Evolutionary conservation across 306 rosid genomes (phyloP).

Genomic region (Cicer bijugum): DNA sequence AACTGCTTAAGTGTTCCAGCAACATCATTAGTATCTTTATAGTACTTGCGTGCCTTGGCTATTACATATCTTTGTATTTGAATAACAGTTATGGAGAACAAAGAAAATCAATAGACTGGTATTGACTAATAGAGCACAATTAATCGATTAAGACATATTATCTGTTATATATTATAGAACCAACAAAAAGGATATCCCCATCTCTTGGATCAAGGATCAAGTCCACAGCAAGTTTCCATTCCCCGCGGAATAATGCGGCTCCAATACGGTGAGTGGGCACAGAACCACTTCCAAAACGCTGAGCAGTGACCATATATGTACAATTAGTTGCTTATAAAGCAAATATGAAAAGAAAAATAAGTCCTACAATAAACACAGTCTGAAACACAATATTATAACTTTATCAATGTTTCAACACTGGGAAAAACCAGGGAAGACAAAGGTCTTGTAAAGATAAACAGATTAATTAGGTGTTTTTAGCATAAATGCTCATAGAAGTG

Average conservation of each 20-base stretch:
- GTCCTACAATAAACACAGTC: conserved; percentile 14
- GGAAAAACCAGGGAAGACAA: conserved; percentile 9
- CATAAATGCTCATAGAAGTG: too few species aligned
- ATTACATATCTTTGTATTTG: conserved; percentile 67
- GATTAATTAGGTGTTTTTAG: too few species aligned
- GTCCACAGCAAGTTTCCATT: conserved; percentile 79
- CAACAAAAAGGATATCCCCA: conserved; percentile 89
- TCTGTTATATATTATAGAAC: conserved; percentile 30
- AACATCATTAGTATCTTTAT: conserved; percentile 70
- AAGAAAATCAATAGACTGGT: conserved; percentile 17
- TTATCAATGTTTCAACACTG: not conserved
- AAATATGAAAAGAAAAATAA: conserved; percentile 13
- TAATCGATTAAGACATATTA: conserved; percentile 40
- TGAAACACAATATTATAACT: conserved; percentile 20
- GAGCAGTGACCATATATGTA: conserved; percentile 48
- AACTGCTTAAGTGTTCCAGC: conserved; percentile 89
- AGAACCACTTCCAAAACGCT: conserved; percentile 98
- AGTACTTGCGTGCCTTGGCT: conserved; percentile 78
- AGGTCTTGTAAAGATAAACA: too few species aligned
- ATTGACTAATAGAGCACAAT: conserved; percentile 38
- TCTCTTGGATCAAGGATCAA: conserved; percentile 98
- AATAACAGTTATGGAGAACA: conserved; percentile 60
- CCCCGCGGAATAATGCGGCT: conserved; percentile 77
- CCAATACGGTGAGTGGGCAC: conserved; percentile 91
- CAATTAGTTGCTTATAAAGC: conserved; percentile 39